Evolutionary conservation across 208 protist genomes (phyloP), one percentile per base, ranked within the genome.

Genomic region (Tritrichomonas foetus): DNA sequence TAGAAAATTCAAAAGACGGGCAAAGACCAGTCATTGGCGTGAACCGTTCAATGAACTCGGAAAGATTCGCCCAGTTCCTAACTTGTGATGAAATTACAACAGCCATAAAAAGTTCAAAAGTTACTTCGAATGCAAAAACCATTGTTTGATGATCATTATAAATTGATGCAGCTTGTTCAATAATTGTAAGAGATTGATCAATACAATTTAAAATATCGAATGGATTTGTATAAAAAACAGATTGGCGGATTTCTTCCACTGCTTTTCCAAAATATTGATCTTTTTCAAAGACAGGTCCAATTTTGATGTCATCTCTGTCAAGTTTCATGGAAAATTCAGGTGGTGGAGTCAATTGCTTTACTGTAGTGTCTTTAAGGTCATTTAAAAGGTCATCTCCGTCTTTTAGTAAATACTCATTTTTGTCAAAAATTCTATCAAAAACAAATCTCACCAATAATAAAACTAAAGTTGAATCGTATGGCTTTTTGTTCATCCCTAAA

Each of bases 51-150:
- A 82, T 41, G 14, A 82, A 50, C 30, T 82, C 41, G 0, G 74
- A 30, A 16, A 82, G 2, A 13, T 82, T 82, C 5, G 20, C 11
- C 3, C 33, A 22, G 30, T 82, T 82, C 5, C 1, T 44, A 11
- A 82, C 41, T 25, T 41, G 22, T 50, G 74, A 82, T n/a, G 74
- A 47, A 41, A 82, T 47, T 50, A 82, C 74, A 53, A 82, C 74
- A 1, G 74, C 74, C 16, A 82, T n/a, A 27, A 82, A 82, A 20
- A 82, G 30, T 3, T 39, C 74, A 82, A 82, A 82, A 3, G 74
- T 82, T 20, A 82, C 74, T 50, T 82, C 74, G 25, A 82, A 82
- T 50, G 74, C 39, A 50, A 82, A 82, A 22, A 82, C 39, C 41
- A 82, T 47, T n/a, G 74, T 82, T 36, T 82, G 30, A 30, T 82